Conservation (phyloP, 129 eudicot species). For the Centaurea solstitialis region DNA sequence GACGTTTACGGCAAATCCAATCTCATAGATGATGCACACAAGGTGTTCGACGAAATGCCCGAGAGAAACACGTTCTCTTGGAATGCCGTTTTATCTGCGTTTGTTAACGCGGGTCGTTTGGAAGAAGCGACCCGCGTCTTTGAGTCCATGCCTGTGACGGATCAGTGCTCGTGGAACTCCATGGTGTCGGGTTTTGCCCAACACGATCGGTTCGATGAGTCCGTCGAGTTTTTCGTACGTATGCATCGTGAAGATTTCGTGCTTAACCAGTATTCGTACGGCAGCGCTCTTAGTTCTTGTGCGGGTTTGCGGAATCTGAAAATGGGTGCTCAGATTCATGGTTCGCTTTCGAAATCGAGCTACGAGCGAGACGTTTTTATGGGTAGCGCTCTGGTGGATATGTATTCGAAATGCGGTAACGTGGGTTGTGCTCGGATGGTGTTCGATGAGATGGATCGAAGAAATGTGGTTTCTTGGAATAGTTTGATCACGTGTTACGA, state of each 20-base stretch:
- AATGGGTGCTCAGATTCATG: conserved; percentile 44
- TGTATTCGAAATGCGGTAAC: conserved; percentile 46
- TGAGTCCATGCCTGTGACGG: conserved; percentile 27
- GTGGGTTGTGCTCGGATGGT: conserved; percentile 38
- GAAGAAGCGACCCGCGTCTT: conserved; percentile 34
- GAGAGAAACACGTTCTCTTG: conserved; percentile 38
- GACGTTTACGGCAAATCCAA: conserved; percentile 35
- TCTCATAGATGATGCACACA: conserved; percentile 28
- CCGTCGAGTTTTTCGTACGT: conserved; percentile 32
- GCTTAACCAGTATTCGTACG: conserved; percentile 34
- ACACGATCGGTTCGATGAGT: conserved; percentile 26
- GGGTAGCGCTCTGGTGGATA: conserved; percentile 48
- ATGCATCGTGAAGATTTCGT: conserved; percentile 41
- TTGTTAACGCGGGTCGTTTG: conserved; percentile 33
- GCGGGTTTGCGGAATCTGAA: conserved; percentile 33
- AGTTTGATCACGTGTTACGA: conserved; percentile 42
- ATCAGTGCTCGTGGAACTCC: conserved; percentile 47
- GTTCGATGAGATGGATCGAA: conserved; percentile 28
- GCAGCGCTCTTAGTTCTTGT: conserved; percentile 46
- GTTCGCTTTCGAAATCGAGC: conserved; percentile 32
- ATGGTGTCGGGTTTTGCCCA: conserved; percentile 48
- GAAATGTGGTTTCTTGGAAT: conserved; percentile 45
- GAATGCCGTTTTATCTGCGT: conserved; percentile 35
- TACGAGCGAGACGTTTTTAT: conserved; percentile 30
- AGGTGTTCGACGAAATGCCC: conserved; percentile 41